Percentiles rank a stretch among this genome's conserved stretches.
Evolutionary conservation across 148 eudicot species (phyloP).

Genomic region (Rhododendron ovatum): DNA sequence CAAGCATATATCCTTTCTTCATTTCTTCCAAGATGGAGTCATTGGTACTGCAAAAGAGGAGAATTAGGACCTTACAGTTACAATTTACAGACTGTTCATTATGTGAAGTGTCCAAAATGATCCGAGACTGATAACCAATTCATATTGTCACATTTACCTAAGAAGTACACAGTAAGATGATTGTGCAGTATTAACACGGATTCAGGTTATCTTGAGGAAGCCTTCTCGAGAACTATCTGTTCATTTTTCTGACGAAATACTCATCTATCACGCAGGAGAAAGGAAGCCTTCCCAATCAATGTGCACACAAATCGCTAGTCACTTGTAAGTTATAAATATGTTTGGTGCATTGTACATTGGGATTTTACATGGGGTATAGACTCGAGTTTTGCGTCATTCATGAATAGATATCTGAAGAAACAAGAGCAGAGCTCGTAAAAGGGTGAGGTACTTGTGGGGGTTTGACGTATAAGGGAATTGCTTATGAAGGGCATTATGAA

Average conservation of each 20-base stretch:
- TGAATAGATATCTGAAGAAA: not conserved
- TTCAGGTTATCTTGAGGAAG: not conserved
- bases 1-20: conserved; percentile 50
- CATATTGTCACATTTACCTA: not conserved
- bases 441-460: not conserved
- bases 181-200: not conserved
- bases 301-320: not conserved
- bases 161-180: not conserved
- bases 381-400: not conserved
- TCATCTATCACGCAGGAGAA: not conserved
- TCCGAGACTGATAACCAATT: not conserved
- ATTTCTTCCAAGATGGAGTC: conserved; percentile 51
- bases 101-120: not conserved
- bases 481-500: not conserved
- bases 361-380: not conserved
- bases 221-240: not conserved
- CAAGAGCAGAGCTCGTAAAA: not conserved
- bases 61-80: not conserved
- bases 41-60: conserved; percentile 34
- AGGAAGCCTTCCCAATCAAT: not conserved
- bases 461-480: not conserved
- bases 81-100: not conserved
- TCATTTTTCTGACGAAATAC: not conserved
- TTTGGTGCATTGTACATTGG: not conserved
- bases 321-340: not conserved